phyloP scores from a whole-genome alignment of 495 filamentous ascomycete genomes.

The Neurospora sp. region DNA sequence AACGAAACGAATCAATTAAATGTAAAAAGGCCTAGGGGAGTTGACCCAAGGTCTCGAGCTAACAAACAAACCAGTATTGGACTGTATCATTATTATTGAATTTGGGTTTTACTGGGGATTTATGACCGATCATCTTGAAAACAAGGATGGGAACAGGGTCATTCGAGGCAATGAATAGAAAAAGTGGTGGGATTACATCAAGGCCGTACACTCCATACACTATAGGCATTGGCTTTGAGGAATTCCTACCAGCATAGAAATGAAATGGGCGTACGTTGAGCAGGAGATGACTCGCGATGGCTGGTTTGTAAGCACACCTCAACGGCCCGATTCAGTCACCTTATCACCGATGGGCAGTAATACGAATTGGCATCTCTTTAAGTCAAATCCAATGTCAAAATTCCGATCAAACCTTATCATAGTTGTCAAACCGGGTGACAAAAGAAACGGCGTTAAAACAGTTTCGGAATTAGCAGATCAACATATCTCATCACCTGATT shows the following conservation, averaged over 20 bases:
- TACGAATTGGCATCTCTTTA: background rate
- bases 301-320: background rate
- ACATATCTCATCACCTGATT: background rate
- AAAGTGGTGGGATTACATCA: background rate
- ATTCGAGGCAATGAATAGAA: background rate
- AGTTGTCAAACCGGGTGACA: too few species aligned
- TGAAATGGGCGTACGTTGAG: background rate
- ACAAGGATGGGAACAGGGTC: background rate
- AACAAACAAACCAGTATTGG: too few species aligned
- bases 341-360: background rate
- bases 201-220: background rate
- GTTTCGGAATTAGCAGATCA: background rate
- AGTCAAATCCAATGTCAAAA: background rate
- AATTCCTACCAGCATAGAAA: background rate
- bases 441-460: background rate
- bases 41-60: too few species aligned
- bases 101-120: background rate
- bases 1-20: too few species aligned
- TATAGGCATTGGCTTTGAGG: background rate
- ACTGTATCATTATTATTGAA: background rate
- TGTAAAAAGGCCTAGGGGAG: too few species aligned
- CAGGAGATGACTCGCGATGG: background rate
- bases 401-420: background rate
- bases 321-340: background rate
- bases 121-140: background rate